Base-by-base conservation (phyloP, 768 basidiomycete species). In the Albatrellus ellisii region DNA sequence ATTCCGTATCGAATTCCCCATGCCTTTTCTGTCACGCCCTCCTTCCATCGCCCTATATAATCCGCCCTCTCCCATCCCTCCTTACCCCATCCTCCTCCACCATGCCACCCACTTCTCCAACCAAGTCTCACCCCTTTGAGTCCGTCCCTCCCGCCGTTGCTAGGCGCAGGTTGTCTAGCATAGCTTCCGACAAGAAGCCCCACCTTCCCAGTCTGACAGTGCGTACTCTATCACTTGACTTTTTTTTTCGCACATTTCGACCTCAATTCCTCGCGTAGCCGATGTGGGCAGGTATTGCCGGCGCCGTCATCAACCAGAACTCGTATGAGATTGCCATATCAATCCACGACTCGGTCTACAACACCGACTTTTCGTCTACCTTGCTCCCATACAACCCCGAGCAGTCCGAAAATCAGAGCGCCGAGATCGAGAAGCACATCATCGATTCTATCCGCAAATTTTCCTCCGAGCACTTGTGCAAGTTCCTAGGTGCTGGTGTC, bases 201-300 rank as follows among this genome's bases (percentile, higher is more conserved):
- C 66, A 68, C 15, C 80, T 69, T 56, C 65, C 78, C 46, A 78
- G 73, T 50, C 69, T 85, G 51, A 77, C 74, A 45, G 83, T 85
- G 53, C 60, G 75, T 62, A 41, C 43, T 29, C 26, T 20, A n/a
- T 31, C 17, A 41, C 41, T 29, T 38, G 31, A 33, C 44, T 47
- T 36, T 39, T 43, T 53, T 56, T 49, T 36, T 36, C 41, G 46
- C 47, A 43, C 56, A 26, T 39, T 39, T 49, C 52, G 41, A 36
- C 8, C 35, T 17, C 31, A 32, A 32, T 43, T 41, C 51, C 45
- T 31, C 35, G 10, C n/a, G 11, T 55, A 88, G 85, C 81, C 85
- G 17, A 86, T 89, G 85, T 89, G 85, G 84, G 82, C 78, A 46
- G 86, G 82, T 52, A 68, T 87, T 38, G 78, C 83, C 3, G 82